Evolutionary conservation across 2,329 filamentous ascomycete species (phyloP), one percentile per base, ranked within the genome.

Genomic region (Ophiosphaerella narmari): DNA sequence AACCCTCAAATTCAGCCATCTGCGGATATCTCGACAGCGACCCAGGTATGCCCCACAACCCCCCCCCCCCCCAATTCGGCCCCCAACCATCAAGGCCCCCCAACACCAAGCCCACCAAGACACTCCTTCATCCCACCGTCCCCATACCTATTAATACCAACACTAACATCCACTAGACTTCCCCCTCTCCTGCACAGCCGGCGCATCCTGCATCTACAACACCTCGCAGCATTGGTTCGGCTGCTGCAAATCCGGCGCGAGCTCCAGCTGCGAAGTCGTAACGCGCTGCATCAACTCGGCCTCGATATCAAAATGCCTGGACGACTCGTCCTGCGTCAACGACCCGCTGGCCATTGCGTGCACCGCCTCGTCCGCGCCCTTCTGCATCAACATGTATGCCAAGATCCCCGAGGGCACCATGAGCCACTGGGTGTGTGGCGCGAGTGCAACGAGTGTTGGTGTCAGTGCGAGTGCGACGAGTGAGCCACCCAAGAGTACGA

Each of bases 11-110:
- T 23, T 7, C 45, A 7, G 50, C 36, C 3, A 7, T 59, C 1
- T 62, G 59, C 31, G 59, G 59, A 23, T 62, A 55, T 36, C 35
- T 62, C 29, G 16, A 53, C 14, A 56, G 55, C 26, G 51, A 52
- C 16, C 16, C 33, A 44, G 49, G 59, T 59, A 54, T 14, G 48
- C 32, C 21, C n/a, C n/a, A n/a, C n/a, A n/a, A 24, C 11, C 21
- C 50, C 36, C 36, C 3, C 2, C 1, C 6, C 2, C 26, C 26
- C 26, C 2, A 29, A 29, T 29, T 29, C 4, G 26, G 26, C 26
- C 26, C 26, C 26, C 18, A 16, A 18, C 16, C 14, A 21, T 24
- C 39, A 26, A 21, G 37, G 16, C 21, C 37, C 9, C 13, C 24
- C 11, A 14, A 26, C 31, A 41, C 32, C 16, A 33, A 24, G 16